Evolutionary conservation across 345 rosid genomes (phyloP), one percentile per base, ranked within the genome.

Genomic region (Limnanthes douglasii): DNA sequence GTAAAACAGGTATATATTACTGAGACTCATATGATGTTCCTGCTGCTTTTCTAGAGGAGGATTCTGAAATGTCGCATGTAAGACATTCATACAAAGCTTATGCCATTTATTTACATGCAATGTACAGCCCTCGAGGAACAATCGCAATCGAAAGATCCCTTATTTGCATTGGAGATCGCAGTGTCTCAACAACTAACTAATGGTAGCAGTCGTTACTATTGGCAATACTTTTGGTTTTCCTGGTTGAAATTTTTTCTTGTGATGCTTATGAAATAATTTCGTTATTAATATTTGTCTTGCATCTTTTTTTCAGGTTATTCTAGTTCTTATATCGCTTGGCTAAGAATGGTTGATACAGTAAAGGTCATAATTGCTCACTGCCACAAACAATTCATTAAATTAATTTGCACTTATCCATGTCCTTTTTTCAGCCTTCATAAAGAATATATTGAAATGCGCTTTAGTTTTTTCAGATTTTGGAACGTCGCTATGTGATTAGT

Each of bases 331-430:
- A 39, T 32, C 29, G 61, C 66, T 43, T 72, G 78, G 78, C 66
- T 66, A 46, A 59, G 42, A 45, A 76, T 76, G 78, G 82, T 65
- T 46, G 83, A 73, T 53, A 54, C 43, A 23, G 73, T 73, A 44
- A 73, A 78, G 82, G 82, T 73, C 19, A 45, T 23, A 24, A 9
- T 21, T 34, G 6, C 8, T 29, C 50, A 31, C n/a, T n/a, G n/a
- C n/a, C n/a, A n/a, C n/a, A n/a, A n/a, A n/a, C n/a, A n/a, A n/a
- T n/a, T n/a, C n/a, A n/a, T n/a, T n/a, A n/a, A n/a, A n/a, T n/a
- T n/a, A n/a, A n/a, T n/a, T n/a, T n/a, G n/a, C n/a, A n/a, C n/a
- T n/a, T n/a, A n/a, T n/a, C n/a, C n/a, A n/a, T n/a, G n/a, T n/a
- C n/a, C n/a, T n/a, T n/a, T n/a, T n/a, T n/a, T n/a, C n/a, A n/a